Base-by-base conservation (phyloP, 495 filamentous ascomycete genomes). In the Lasiosphaeriaceae sp. region DNA sequence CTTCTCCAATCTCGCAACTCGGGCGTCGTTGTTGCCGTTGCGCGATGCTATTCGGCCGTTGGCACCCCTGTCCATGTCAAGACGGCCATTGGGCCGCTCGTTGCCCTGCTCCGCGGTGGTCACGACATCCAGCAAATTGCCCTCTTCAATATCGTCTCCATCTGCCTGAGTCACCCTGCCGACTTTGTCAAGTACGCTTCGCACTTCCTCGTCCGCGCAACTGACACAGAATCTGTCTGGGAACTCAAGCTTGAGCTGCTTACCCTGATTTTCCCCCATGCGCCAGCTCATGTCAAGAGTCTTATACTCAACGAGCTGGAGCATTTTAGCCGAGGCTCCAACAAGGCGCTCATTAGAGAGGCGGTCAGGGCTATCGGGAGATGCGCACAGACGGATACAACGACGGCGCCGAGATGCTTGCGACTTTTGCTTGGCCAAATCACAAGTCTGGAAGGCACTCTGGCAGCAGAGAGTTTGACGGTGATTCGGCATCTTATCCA, bases 401-500 rank as follows among this genome's bases (percentile, higher is more conserved):
- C 73, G 24, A 88, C 89, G 14, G 85, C 90, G 11, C 76, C 79
- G 2, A 79, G 91, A 50, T 97, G 94, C 66, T 74, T 98, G 29
- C 80, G 82, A 2, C 80, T 98, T 7, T 80, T 98, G 0, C 77
- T 98, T 7, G 79, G 82, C 37, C 91, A 96, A 61, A 88, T 97
- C 54, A 88, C 88, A 44, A 90, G 86, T 67, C 74, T 89, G 16
- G 90, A 96, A 63, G 88, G 89, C 6, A 90, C 87, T 11, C 80
- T 97, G 3, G 92, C 92, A 0, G 91, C 92, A 6, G 94, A 97
- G 61, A 89, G 89, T 11, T 70, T 97, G 60, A 96, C 93, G 7
- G 92, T 96, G 1, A 90, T 98, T 47, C 85, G 94, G 6, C 94
- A 97, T 72, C 82, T 98, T 24, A 97, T 98, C 47, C 94, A 97